phyloP scores from a whole-genome alignment of 805 yeast species.

The Debaryomyces prosopidis region DNA sequence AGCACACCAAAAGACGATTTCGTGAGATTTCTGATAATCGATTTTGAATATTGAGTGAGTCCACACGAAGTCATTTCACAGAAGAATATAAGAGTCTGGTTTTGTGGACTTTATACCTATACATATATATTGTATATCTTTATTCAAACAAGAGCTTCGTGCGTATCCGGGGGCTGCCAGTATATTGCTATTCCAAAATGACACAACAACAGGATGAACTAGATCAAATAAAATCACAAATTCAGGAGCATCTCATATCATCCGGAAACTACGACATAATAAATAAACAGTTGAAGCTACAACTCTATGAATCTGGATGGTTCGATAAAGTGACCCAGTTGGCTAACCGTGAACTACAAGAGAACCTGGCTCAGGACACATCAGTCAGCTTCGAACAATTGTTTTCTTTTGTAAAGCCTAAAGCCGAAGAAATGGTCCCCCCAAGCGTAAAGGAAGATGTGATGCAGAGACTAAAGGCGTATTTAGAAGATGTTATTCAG shows the following conservation, averaged over 20 bases:
- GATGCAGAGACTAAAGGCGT: constrained; percentile 56
- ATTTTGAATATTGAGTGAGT: neutral
- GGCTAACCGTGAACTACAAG: constrained; percentile 50
- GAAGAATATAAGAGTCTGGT: neutral
- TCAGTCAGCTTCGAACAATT: constrained; percentile 53
- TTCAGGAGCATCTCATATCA: constrained; percentile 68
- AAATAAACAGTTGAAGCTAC: constrained; percentile 59
- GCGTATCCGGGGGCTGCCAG: neutral
- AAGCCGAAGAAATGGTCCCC: constrained; percentile 73
- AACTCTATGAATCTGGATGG: constrained; percentile 83
- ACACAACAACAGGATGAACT: constrained; percentile 36
- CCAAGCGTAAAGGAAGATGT: constrained; percentile 60
- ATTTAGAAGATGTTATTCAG: constrained; percentile 49
- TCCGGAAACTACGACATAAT: constrained; percentile 83
- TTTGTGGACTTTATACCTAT: too few species aligned
- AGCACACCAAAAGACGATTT: neutral
- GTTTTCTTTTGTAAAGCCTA: constrained; percentile 54
- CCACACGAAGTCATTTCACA: neutral
- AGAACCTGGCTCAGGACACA: constrained; percentile 15
- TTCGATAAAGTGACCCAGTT: constrained; percentile 66
- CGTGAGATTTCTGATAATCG: constrained; percentile 1
- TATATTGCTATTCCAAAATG: constrained; percentile 9
- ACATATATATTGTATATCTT: too few species aligned
- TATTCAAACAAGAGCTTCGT: too few species aligned
- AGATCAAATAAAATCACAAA: constrained; percentile 54